Percentiles rank a stretch among this genome's conserved stretches.
Evolutionary conservation across 345 rosid species (phyloP).

Genomic region (Eucalyptus sp.): DNA sequence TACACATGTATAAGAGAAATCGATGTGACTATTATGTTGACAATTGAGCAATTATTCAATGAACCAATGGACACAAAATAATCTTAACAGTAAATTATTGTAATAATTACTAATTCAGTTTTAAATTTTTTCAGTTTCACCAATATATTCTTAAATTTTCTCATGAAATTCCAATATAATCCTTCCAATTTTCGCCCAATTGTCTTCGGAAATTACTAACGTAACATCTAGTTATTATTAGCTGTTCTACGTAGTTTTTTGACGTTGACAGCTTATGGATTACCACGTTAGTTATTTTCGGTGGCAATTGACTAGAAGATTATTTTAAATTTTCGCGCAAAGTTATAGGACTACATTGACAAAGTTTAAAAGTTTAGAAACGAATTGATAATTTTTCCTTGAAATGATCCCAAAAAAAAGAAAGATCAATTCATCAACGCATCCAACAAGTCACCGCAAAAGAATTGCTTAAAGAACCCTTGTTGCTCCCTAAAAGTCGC

Average conservation of each 20-base stretch:
- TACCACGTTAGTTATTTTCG: rapidly evolving
- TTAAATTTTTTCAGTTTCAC: neutral
- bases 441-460: neutral
- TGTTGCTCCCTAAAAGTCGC: neutral
- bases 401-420: neutral
- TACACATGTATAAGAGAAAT: neutral
- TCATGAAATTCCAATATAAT: rapidly evolving
- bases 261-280: rapidly evolving
- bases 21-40: neutral
- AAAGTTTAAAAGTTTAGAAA: rapidly evolving
- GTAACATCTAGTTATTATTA: too few species aligned
- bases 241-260: too few species aligned
- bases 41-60: neutral
- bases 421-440: neutral
- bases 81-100: neutral
- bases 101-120: neutral
- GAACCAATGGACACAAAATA: neutral
- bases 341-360: rapidly evolving
- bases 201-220: rapidly evolving
- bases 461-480: neutral
- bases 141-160: neutral
- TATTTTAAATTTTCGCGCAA: neutral
- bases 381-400: neutral
- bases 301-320: rapidly evolving
- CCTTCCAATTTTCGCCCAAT: neutral